phyloP scores from a whole-genome alignment of 495 filamentous ascomycete species.

The Trichoderma asperelloides region DNA sequence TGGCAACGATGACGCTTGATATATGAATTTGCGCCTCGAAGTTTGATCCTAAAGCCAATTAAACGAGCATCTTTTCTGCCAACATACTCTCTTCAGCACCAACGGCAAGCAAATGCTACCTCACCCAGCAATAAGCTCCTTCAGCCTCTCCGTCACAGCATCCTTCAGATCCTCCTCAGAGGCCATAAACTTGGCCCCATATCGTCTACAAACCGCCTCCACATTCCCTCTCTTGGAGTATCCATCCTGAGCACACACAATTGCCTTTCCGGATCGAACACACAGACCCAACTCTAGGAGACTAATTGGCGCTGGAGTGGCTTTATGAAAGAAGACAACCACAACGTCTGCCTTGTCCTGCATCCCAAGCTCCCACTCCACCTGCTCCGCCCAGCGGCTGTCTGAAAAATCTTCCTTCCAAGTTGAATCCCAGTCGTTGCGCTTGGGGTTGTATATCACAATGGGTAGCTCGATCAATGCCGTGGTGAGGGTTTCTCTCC shows the following conservation, averaged over 20 bases:
- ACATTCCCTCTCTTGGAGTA: slow-evolving; percentile 10
- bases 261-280: slow-evolving; percentile 15
- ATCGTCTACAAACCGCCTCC: slow-evolving; percentile 2
- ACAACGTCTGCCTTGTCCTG: slow-evolving; percentile 43
- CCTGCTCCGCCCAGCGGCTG: slow-evolving; percentile 40
- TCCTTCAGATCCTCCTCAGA: background rate
- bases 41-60: too few relatives aligned
- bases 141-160: background rate
- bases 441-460: slow-evolving; percentile 50
- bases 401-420: slow-evolving; percentile 39
- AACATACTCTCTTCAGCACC: too few relatives aligned
- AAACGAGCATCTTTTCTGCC: too few relatives aligned
- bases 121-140: background rate
- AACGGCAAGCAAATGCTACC: too few relatives aligned
- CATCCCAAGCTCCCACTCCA: slow-evolving; percentile 51
- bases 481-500: slow-evolving; percentile 29
- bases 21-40: too few relatives aligned
- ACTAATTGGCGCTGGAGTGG: slow-evolving; percentile 37
- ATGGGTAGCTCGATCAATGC: slow-evolving; percentile 34
- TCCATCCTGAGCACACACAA: slow-evolving; percentile 3
- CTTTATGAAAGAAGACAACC: slow-evolving; percentile 45
- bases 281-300: slow-evolving; percentile 40
- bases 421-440: slow-evolving; percentile 44
- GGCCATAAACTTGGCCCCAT: background rate
- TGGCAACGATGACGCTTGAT: too few relatives aligned